A percentile compares a stretch with the other conserved stretches of the same genome.
phyloP scores from a whole-genome alignment of 1,284 basidiomycete species.

The Ganoderma boninense region DNA sequence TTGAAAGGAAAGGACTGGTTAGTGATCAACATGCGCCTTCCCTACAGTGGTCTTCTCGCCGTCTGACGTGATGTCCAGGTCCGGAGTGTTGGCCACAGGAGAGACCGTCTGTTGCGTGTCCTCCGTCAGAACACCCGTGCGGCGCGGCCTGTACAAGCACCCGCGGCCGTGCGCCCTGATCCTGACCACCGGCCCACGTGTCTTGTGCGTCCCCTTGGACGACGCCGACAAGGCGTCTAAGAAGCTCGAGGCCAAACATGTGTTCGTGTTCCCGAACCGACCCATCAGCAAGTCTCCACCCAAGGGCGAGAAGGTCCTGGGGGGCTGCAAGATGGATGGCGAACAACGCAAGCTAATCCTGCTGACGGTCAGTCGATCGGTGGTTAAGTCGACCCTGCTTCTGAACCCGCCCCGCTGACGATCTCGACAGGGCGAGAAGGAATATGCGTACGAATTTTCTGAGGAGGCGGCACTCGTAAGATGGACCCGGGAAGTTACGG shows the following conservation, averaged over 20 bases:
- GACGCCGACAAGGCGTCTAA: slow-evolving; percentile 16
- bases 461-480: slow-evolving; percentile 1
- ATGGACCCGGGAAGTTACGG: slow-evolving; percentile 19
- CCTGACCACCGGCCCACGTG: slow-evolving; percentile 23
- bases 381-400: not conserved
- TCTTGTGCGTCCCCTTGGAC: slow-evolving; percentile 23
- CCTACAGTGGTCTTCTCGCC: not conserved
- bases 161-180: slow-evolving; percentile 23
- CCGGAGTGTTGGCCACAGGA: slow-evolving; percentile 13
- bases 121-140: slow-evolving; percentile 15
- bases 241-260: slow-evolving; percentile 23
- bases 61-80: slow-evolving; percentile 16
- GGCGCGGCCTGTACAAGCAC: slow-evolving; percentile 26
- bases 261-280: slow-evolving; percentile 7
- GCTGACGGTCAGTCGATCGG: slow-evolving; percentile 15
- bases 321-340: slow-evolving; percentile 1
- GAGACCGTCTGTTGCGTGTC: slow-evolving; percentile 21
- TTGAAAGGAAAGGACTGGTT: slow-evolving; percentile 25
- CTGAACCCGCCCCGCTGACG: not conserved
- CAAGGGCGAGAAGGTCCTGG: slow-evolving; percentile 9
- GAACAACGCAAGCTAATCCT: slow-evolving; percentile 14
- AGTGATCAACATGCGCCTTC: not conserved
- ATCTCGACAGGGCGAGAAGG: slow-evolving; percentile 18
- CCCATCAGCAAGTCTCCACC: not conserved
- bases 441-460: slow-evolving; percentile 21